Base-by-base conservation (phyloP, 805 yeast species). In the Wickerhamiella hasegawae region DNA sequence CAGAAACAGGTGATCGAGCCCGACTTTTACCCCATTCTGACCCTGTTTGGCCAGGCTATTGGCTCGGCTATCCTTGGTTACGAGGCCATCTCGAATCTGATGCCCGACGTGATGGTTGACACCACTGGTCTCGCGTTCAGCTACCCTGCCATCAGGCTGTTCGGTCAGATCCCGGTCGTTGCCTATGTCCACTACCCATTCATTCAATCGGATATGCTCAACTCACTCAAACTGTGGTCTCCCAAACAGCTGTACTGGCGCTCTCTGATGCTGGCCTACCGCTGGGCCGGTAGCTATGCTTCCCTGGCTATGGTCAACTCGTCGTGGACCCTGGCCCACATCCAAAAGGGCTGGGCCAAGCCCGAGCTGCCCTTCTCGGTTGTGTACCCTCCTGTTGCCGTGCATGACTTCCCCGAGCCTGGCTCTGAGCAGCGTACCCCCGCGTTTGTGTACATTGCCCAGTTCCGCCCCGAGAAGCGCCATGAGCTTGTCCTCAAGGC, bases 171-270 rank as follows among this genome's bases (percentile, higher is more conserved):
- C 20, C 98, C 98, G 1, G 68, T 90, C 19, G 58, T 78, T 18
- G 72, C 94, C 1, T 90, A 90, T 50, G 81, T 83, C n/a, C 99
- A 90, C 58, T 90, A 80, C 59, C 99, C 99, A 1, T 71, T 85
- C 14, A 74, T 90, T 23, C 92, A 93, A 29, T 57, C 62, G 19
- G 97, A 87, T 45, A 90, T 90, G 99, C 29, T 38, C 50, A 40
- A 46, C 11, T 32, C 47, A 24, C 29, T 49, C 18, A 31, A 38
- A 12, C 22, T 30, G 20, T 32, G 33, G 21, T 39, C 54, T 27
- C 38, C 62, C 18, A 74, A 72, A 50, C 69, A 63, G 41, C 28
- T 59, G 2, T 90, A 90, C 55, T 90, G 97, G 96, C 56, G 63
- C 19, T 2, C 59, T 0, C 65, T 92, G 49, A 68, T 77, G 66